Evolutionary conservation across 441 rosid genomes (phyloP), one percentile per base, ranked within the genome.

Genomic region (Francoa sonchifolia): DNA sequence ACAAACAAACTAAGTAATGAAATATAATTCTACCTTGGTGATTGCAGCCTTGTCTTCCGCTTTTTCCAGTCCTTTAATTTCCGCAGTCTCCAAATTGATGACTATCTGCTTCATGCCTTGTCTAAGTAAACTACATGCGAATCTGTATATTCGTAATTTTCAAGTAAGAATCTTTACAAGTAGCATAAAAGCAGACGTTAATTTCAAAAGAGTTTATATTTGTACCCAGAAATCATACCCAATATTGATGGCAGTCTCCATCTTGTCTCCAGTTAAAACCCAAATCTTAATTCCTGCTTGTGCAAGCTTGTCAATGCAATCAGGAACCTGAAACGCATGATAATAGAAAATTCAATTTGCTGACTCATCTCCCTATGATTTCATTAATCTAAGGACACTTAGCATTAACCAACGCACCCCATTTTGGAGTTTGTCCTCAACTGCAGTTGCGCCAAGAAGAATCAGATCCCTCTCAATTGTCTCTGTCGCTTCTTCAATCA

Each of bases 161-260:
- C n/a, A n/a, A n/a, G n/a, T n/a, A n/a, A n/a, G n/a, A n/a, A n/a
- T n/a, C n/a, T n/a, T n/a, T n/a, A n/a, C n/a, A n/a, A n/a, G n/a
- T n/a, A n/a, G n/a, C n/a, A n/a, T n/a, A n/a, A n/a, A n/a, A n/a
- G n/a, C n/a, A n/a, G n/a, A n/a, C n/a, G n/a, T n/a, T n/a, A n/a
- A n/a, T n/a, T n/a, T n/a, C n/a, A n/a, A n/a, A n/a, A n/a, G n/a
- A n/a, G n/a, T n/a, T n/a, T n/a, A n/a, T n/a, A n/a, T n/a, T n/a
- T n/a, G n/a, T n/a, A 11, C 42, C 13, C 14, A 47, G 28, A 46
- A 37, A 44, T 42, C 43, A 18, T 68, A 86, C 99, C 99, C 99
- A 38, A 90, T 86, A 58, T 90, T 90, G 51, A 90, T 86, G 21
- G 99, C 99, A 4, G 99, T 90, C 73, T 90, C 99, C 96, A 82